Evolutionary conservation across 345 rosid species (phyloP).

Genomic region (Camelina laxa): DNA sequence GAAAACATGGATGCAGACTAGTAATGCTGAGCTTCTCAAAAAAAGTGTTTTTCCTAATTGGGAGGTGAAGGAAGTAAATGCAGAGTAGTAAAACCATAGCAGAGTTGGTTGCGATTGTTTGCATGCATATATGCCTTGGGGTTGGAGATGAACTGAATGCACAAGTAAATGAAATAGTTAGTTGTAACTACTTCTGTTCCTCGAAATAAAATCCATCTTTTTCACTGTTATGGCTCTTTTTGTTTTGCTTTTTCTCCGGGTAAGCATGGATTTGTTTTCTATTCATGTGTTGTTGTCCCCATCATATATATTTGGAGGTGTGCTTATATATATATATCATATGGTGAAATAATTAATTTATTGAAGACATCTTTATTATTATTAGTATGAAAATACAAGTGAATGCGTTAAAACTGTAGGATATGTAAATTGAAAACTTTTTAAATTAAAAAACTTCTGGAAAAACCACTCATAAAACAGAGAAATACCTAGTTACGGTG

Average conservation of each 20-base stretch:
- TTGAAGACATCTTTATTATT: not conserved
- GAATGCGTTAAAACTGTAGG: not conserved
- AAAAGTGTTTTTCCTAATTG: conserved; percentile 6
- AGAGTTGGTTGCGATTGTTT: conserved; percentile 18
- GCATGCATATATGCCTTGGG: conserved; percentile 20
- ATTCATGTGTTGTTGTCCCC: not conserved
- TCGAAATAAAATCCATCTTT: not conserved
- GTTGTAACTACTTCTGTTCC: conserved; percentile 29
- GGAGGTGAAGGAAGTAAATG: conserved; percentile 27
- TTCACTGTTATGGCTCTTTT: conserved; percentile 11
- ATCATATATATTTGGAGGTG: not conserved
- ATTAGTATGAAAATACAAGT: not conserved
- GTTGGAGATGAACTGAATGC: conserved; percentile 19
- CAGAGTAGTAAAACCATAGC: not conserved
- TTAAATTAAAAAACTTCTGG: no score
- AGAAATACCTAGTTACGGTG: no score
- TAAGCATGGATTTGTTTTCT: not conserved
- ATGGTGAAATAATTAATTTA: not conserved
- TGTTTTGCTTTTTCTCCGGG: not conserved
- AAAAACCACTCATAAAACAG: no score
- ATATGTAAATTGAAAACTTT: not conserved
- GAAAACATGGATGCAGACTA: not conserved
- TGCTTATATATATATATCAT: not conserved
- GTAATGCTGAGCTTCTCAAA: conserved; percentile 17
- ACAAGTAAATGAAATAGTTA: conserved; percentile 32